Conservation (phyloP, 1,284 basidiomycete genomes). For the Porphyrellus sp. region DNA sequence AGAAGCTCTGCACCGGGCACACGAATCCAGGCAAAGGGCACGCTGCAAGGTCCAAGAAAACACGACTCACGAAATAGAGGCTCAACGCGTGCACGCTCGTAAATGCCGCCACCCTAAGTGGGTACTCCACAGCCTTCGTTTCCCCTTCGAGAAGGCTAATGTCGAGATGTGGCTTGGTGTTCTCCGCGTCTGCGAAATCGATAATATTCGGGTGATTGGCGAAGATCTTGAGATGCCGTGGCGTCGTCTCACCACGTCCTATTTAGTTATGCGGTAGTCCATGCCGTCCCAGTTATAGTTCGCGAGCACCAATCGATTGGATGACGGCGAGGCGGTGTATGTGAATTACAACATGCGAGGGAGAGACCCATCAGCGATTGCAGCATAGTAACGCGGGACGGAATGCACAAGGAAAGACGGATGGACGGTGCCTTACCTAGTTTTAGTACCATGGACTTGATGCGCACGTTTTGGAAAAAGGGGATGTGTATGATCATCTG, state of each 20-base stretch:
- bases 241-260: slow-evolving; percentile 71
- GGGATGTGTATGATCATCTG: slow-evolving; percentile 79
- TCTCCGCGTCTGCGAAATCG: slow-evolving; percentile 71
- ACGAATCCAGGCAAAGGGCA: slow-evolving; percentile 17
- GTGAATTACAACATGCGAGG: slow-evolving; percentile 8
- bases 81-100: slow-evolving; percentile 70
- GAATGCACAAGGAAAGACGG: slow-evolving; percentile 3
- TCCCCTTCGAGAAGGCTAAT: slow-evolving; percentile 70
- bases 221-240: slow-evolving; percentile 65
- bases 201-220: slow-evolving; percentile 70
- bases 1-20: neutral
- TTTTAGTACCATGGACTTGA: slow-evolving; percentile 71
- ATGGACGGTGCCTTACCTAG: slow-evolving; percentile 47
- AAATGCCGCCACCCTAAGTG: slow-evolving; percentile 70
- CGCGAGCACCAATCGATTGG: slow-evolving; percentile 8
- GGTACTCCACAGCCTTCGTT: slow-evolving; percentile 68
- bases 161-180: slow-evolving; percentile 63
- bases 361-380: slow-evolving; percentile 9
- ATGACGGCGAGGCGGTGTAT: slow-evolving; percentile 2
- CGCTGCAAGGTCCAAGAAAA: slow-evolving; percentile 3
- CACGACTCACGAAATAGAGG: slow-evolving; percentile 67
- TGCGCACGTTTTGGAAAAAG: slow-evolving; percentile 71
- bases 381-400: slow-evolving; percentile 2
- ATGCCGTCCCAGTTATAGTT: slow-evolving; percentile 1
- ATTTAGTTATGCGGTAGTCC: slow-evolving; percentile 8